Conservation (phyloP, 1,139 yeast species). For the Meyerozyma guilliermondii region DNA sequence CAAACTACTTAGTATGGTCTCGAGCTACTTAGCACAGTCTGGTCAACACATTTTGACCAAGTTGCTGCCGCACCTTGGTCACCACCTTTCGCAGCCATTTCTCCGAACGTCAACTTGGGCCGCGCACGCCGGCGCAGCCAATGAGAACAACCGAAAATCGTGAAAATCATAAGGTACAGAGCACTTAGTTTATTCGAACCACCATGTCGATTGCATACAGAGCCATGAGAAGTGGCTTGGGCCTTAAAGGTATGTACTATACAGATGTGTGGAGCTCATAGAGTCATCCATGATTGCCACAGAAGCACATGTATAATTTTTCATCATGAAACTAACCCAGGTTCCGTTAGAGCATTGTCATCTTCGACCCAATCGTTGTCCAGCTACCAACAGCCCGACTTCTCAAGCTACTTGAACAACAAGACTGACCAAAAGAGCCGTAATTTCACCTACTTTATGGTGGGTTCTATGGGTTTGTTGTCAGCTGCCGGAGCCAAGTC, state of each 20-base stretch:
- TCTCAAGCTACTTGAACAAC: slow-evolving; percentile 73
- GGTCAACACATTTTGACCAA: too few species aligned
- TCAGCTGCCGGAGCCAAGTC: slow-evolving; percentile 97
- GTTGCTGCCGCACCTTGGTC: too few species aligned
- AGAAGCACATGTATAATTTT: background rate
- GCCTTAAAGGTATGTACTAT: slow-evolving; percentile 32
- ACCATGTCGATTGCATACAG: slow-evolving; percentile 39
- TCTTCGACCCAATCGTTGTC: slow-evolving; percentile 53
- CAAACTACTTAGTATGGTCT: too few species aligned
- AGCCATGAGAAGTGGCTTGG: slow-evolving; percentile 48
- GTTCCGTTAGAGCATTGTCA: slow-evolving; percentile 27
- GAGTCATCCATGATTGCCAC: background rate
- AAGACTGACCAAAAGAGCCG: slow-evolving; percentile 68
- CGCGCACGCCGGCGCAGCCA: slow-evolving; percentile 14
- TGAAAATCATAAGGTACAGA: slow-evolving; percentile 1
- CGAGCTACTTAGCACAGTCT: too few species aligned
- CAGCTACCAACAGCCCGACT: slow-evolving; percentile 92
- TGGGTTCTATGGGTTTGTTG: slow-evolving; percentile 91
- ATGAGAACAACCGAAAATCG: slow-evolving; percentile 18
- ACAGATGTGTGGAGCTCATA: background rate
- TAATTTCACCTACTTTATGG: slow-evolving; percentile 94
- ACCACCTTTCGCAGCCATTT: background rate
- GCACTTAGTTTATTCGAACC: background rate
- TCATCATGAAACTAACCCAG: slow-evolving; percentile 6
- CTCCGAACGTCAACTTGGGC: background rate